Evolutionary conservation across 805 yeast genomes (phyloP).

Genomic region (Candida chauliodis): DNA sequence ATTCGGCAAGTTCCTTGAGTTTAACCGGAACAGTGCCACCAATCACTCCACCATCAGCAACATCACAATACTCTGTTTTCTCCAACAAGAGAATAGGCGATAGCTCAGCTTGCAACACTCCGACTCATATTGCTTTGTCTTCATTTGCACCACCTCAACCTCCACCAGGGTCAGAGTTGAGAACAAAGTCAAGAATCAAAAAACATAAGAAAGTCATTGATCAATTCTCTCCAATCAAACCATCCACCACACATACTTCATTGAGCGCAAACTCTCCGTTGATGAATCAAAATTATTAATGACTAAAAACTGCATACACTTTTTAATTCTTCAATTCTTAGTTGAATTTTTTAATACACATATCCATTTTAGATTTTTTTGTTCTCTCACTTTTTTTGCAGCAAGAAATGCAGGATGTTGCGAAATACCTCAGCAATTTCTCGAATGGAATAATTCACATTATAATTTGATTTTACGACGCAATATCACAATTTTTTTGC

Average conservation of each 20-base stretch:
- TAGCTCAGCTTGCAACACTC: constrained; percentile 18
- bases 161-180: constrained; percentile 7
- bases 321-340: constrained; percentile 2
- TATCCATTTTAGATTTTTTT: no score
- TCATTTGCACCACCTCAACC: constrained; percentile 10
- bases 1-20: constrained; percentile 6
- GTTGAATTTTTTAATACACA: background rate
- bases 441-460: no score
- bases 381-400: no score
- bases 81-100: constrained; percentile 23
- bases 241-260: constrained; percentile 6
- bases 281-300: constrained; percentile 6
- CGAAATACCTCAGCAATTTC: no score
- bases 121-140: constrained; percentile 17
- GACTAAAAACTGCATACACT: constrained; percentile 2
- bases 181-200: constrained; percentile 9
- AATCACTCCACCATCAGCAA: constrained; percentile 41
- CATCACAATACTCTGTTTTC: constrained; percentile 36
- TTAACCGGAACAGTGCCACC: constrained; percentile 16
- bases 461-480: no score
- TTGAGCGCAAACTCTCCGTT: constrained; percentile 5
- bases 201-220: constrained; percentile 6
- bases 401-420: no score
- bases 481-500: no score
- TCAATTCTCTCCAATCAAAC: constrained; percentile 7